phyloP scores from a whole-genome alignment of 352 stramenopile genomes.

The Globisporangium cederbergense region DNA sequence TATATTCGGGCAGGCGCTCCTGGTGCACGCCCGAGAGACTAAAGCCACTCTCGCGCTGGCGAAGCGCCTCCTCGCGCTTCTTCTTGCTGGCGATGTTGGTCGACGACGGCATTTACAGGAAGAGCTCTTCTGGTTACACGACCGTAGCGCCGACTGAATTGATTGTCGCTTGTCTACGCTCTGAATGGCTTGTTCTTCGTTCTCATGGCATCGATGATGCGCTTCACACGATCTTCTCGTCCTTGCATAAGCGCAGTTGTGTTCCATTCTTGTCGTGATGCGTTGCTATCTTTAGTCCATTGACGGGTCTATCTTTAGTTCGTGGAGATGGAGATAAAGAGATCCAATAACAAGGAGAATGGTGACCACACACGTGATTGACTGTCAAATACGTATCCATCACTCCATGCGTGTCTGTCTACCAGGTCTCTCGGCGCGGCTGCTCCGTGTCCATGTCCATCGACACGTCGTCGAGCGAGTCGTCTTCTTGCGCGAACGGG shows the following conservation, averaged over 20 bases:
- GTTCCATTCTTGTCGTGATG: neutral
- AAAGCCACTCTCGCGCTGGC: constrained; percentile 57
- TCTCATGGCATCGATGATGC: neutral
- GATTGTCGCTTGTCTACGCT: neutral
- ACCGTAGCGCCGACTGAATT: neutral
- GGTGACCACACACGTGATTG: neutral
- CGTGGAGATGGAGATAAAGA: neutral
- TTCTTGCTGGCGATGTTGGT: constrained; percentile 23
- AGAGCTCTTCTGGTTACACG: too few species aligned
- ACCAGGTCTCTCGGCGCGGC: constrained; percentile 9
- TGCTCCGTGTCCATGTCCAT: constrained; percentile 35
- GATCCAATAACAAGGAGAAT: neutral
- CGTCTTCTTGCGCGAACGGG: constrained; percentile 27
- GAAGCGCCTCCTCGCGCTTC: constrained; percentile 40
- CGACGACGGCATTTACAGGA: constrained; percentile 7
- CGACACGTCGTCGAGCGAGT: constrained; percentile 34
- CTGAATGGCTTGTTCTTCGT: neutral
- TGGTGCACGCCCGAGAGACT: constrained; percentile 57
- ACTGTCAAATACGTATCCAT: neutral
- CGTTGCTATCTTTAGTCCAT: neutral
- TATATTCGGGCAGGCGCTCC: constrained; percentile 79
- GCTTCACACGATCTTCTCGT: neutral
- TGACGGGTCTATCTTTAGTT: neutral
- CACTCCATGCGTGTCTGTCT: neutral
- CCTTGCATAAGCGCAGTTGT: neutral